These are phyloP conservation scores for Ophiocordyceps camponoti-saundersi DNA, from an alignment of 2,329 filamentous ascomycete genomes.

Conservation along the genomic window DNA sequence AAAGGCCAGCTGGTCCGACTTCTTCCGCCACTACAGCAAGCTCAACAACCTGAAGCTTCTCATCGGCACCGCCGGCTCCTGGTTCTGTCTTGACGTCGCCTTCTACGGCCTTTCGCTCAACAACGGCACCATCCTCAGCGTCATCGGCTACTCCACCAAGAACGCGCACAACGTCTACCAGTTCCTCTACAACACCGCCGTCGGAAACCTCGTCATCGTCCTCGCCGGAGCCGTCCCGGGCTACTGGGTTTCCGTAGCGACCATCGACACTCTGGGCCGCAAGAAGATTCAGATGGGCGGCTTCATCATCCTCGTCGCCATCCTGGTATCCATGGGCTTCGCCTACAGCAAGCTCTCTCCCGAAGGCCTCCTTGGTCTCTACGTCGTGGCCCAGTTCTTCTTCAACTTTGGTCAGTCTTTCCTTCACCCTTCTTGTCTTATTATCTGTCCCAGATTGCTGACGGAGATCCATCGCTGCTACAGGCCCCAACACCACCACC, in stretches of 20 bases:
- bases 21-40: conserved; percentile 50
- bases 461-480: too few species aligned
- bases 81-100: conserved; percentile 54
- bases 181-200: conserved; percentile 54
- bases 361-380: conserved; percentile 36
- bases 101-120: conserved; percentile 59
- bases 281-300: conserved; percentile 59
- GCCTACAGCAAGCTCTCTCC: conserved; percentile 35
- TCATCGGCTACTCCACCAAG: conserved; percentile 49
- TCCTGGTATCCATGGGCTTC: conserved; percentile 47
- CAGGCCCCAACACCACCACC: conserved; percentile 36
- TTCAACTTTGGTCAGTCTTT: conserved; percentile 31
- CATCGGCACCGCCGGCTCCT: conserved; percentile 66
- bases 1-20: conserved; percentile 58
- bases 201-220: conserved; percentile 65
- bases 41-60: conserved; percentile 57
- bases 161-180: conserved; percentile 42
- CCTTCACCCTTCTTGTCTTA: neutral
- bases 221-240: conserved; percentile 65
- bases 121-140: conserved; percentile 53
- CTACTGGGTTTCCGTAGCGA: conserved; percentile 66
- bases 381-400: conserved; percentile 40
- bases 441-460: neutral
- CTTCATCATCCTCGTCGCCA: conserved; percentile 41
- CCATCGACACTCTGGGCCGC: conserved; percentile 57